Conservation (phyloP, 2,329 filamentous ascomycete genomes). For the Beauveria medogensis region DNA sequence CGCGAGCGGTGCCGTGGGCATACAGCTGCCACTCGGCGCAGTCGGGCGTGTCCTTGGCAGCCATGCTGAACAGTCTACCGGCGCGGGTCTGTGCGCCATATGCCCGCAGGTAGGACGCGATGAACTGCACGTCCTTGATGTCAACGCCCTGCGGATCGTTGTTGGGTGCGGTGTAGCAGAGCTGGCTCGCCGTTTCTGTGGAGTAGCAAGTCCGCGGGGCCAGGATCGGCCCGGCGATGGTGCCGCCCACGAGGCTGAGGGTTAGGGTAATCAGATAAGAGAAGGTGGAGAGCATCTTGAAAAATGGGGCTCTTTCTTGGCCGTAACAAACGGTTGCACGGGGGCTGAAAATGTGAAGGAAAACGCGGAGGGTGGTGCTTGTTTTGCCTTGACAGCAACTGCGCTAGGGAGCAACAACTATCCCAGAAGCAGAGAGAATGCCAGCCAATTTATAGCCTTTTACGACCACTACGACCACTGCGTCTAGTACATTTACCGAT, state of each 20-base stretch:
- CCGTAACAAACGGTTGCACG: too few species aligned
- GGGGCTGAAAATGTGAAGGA: too few species aligned
- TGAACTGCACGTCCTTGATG: conserved; percentile 15
- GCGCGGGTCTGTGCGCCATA: conserved; percentile 6
- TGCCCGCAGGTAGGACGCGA: conserved; percentile 15
- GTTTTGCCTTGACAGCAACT: too few species aligned
- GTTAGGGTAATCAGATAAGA: too few species aligned
- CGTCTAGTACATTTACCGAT: too few species aligned
- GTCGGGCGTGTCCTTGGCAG: conserved; percentile 12
- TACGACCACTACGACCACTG: too few species aligned
- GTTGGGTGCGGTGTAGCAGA: conserved; percentile 17
- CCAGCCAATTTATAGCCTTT: too few species aligned
- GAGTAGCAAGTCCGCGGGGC: background rate
- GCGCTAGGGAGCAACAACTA: too few species aligned
- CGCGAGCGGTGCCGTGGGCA: conserved; percentile 12
- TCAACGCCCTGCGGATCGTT: conserved; percentile 16
- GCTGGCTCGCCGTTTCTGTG: conserved; percentile 5
- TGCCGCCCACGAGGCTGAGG: background rate
- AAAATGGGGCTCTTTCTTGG: too few species aligned
- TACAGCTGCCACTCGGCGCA: conserved; percentile 19
- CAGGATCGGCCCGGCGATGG: background rate
- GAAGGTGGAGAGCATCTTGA: too few species aligned
- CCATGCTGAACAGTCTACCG: conserved; percentile 14
- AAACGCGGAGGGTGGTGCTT: too few species aligned
- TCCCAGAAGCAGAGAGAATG: too few species aligned